Evolutionary conservation across 2,329 filamentous ascomycete genomes (phyloP).

Genomic region (Diaporthe sp.): DNA sequence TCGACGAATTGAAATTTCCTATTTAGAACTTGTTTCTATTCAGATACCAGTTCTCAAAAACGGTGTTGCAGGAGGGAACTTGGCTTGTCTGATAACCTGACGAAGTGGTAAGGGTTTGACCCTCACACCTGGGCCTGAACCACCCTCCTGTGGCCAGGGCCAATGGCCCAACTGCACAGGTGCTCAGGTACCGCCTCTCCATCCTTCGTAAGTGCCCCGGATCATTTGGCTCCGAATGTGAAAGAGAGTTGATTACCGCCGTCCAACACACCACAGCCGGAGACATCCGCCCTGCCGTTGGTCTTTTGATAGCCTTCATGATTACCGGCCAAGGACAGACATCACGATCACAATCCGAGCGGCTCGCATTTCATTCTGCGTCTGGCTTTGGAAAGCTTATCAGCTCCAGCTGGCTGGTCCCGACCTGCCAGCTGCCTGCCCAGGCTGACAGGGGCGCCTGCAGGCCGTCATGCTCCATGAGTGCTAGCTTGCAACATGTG

Average conservation of each 20-base stretch:
- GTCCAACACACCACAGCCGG: not conserved
- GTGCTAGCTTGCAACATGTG: constrained; percentile 6
- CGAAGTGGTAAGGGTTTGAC: not conserved
- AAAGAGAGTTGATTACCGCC: not conserved
- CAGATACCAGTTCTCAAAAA: no score
- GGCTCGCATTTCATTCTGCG: not conserved
- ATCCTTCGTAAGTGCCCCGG: not conserved
- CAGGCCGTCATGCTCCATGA: not conserved
- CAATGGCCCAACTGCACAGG: not conserved
- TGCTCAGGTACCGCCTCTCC: not conserved
- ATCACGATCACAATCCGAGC: not conserved
- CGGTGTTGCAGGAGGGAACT: not conserved
- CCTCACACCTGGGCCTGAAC: not conserved
- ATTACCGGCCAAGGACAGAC: not conserved
- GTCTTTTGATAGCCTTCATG: no score
- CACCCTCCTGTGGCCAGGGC: not conserved
- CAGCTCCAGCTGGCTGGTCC: not conserved
- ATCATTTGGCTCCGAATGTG: not conserved
- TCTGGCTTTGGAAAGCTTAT: not conserved
- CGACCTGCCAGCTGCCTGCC: not conserved
- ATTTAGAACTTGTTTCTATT: no score
- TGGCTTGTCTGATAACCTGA: not conserved
- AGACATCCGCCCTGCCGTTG: not conserved
- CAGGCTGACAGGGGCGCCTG: not conserved
- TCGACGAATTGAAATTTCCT: no score